phyloP scores from a whole-genome alignment of 441 rosid species.

The Capsella rubella region DNA sequence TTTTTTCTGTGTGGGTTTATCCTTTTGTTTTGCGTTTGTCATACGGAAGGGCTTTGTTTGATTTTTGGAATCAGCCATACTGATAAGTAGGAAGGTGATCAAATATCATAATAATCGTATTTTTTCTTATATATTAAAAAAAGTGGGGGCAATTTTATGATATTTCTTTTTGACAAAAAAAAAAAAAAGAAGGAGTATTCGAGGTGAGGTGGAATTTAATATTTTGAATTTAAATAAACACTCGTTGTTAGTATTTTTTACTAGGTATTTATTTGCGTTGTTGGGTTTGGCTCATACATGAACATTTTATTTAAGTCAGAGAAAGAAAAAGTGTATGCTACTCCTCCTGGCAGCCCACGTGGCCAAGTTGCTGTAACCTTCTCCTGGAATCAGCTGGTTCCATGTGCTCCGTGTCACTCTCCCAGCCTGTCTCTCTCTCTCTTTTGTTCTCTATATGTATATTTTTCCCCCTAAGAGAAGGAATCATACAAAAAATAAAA shows the following conservation, averaged over 20 bases:
- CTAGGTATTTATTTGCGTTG: too few species aligned
- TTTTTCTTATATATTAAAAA: too few species aligned
- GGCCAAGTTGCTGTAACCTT: constrained; percentile 46
- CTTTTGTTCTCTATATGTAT: not conserved
- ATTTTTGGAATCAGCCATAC: constrained; percentile 19
- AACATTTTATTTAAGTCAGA: too few species aligned
- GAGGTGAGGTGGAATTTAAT: constrained; percentile 3
- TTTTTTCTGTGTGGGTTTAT: not conserved
- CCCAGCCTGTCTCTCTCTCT: constrained; percentile 36
- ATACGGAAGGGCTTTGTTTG: constrained; percentile 28
- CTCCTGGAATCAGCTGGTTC: constrained; percentile 45
- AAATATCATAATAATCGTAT: not conserved
- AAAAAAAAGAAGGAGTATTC: not conserved
- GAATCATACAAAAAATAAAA: too few species aligned
- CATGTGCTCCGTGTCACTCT: constrained; percentile 48
- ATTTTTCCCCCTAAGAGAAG: not conserved
- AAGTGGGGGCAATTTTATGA: not conserved
- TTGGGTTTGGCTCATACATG: not conserved
- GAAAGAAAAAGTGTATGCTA: not conserved
- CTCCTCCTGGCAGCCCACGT: constrained; percentile 30
- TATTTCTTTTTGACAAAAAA: too few species aligned
- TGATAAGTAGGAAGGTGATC: not conserved
- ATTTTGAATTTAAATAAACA: not conserved
- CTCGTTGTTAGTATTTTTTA: too few species aligned
- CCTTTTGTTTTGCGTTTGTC: constrained; percentile 14